phyloP scores from a whole-genome alignment of 345 rosid genomes.

The Euphorbia lathyris region DNA sequence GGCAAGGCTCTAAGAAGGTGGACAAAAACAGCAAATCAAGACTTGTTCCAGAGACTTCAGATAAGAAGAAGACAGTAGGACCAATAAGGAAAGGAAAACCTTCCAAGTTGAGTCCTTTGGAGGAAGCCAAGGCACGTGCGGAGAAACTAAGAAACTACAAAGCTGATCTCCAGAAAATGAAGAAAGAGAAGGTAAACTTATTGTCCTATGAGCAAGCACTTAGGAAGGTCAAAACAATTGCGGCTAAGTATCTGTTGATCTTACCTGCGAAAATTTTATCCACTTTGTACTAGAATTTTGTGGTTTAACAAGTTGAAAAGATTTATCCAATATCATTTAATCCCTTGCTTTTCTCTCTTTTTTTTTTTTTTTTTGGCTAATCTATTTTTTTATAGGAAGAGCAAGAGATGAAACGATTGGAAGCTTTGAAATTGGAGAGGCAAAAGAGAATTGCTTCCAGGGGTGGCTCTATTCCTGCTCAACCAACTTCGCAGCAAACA shows the following conservation, averaged over 20 bases:
- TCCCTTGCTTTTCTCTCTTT: not conserved
- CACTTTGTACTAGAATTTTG: constrained; percentile 8
- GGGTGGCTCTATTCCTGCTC: constrained; percentile 47
- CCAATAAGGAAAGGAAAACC: constrained; percentile 78
- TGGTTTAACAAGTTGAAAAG: constrained; percentile 1
- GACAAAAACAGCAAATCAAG: constrained; percentile 61
- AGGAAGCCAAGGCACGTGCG: constrained; percentile 94
- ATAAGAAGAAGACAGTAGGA: constrained; percentile 64
- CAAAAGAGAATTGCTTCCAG: constrained; percentile 87
- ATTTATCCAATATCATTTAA: not conserved
- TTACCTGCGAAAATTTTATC: not conserved
- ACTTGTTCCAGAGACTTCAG: constrained; percentile 43
- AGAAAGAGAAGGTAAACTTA: constrained; percentile 78
- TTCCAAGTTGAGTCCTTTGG: constrained; percentile 77
- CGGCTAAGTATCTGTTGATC: not conserved
- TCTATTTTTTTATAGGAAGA: constrained; percentile 50
- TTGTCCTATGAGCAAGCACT: not conserved
- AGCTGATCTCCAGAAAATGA: constrained; percentile 93
- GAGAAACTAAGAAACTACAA: constrained; percentile 82
- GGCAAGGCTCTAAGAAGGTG: constrained; percentile 49
- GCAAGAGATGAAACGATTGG: constrained; percentile 69
- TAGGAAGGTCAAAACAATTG: constrained; percentile 3
- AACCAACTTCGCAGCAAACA: constrained; percentile 45
- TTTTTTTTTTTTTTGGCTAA: constrained; percentile 9
- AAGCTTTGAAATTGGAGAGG: constrained; percentile 73